Base-by-base conservation (phyloP, 768 basidiomycete genomes). In the Dioszegia hungarica region DNA sequence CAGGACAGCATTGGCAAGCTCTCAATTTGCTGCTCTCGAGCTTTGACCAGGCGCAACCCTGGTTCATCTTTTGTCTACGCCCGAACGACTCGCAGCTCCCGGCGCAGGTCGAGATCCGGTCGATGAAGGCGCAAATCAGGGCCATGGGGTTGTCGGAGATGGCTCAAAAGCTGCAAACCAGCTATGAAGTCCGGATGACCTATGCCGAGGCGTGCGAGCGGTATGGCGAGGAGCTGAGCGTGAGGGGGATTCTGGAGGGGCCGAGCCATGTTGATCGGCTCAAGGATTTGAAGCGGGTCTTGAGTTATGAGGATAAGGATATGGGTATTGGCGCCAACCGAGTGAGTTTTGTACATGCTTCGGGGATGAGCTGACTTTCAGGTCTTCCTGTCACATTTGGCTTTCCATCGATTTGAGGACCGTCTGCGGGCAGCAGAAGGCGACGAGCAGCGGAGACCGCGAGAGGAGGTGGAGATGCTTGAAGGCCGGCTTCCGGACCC, bases 41-140 rank as follows among this genome's bases (percentile, higher is more conserved):
- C 1, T 79, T 97, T 24, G 85, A 87, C 52, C 93, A 95, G 66
- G 88, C 90, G 15, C 88, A 92, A 77, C 79, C 84, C 1, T 97
- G 92, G 92, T 87, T 85, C 66, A 82, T 95, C 17, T 90, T 94
- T 77, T 95, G 91, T 69, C 77, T 98, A 65, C 91, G 88, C 73
- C 91, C 93, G 3, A 99, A 98, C 71, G 92, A 97, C 77, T 86
- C 90, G 24, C 94, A 94, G 70, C 78, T 97, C 19, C 91, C 93
- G 36, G 90, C 91, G 72, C 93, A 97, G 73, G 79, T 97, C 50
- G 94, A 98, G 78, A 88, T 89, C 11, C 81, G 92, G 41, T 86
- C 87, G 37, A 87, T 97, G 46, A 94, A 92, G 75, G 88, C 89
- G 0, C 94, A 98, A 77, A 86, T 98, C 34, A 81, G 88, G 47